Base-by-base conservation (phyloP, 2,329 filamentous ascomycete species). In the Colletotrichum siamense region DNA sequence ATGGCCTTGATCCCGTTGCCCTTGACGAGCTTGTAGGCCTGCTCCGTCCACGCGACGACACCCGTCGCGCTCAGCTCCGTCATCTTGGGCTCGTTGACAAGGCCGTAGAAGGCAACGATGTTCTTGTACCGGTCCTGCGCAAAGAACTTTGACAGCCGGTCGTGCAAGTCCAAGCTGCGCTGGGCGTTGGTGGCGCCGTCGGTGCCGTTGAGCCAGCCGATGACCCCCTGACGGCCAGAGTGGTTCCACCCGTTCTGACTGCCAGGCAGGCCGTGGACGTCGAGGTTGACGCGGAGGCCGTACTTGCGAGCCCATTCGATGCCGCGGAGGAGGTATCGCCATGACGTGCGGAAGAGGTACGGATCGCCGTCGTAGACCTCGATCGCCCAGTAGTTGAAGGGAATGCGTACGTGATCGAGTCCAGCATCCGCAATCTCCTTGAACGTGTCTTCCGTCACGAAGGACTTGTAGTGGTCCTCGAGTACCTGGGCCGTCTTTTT, bases 201-300 rank as follows among this genome's bases (percentile, higher is more conserved):
- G 0, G 95, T 94, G n/a, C 97, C 97, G 80, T 97, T 97, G 52
- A 99, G 87, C 97, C 97, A 99, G 30, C 92, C 90, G 78, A 99
- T 96, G 2, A 86, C 77, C 2, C 97, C 96, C 83, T 94, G 93
- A 12, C 93, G 92, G 0, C 97, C 97, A 79, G 95, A 98, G 84
- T 99, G 97, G 81, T 98, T 98, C 96, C 96, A 99, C 3, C 97
- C 97, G 81, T 99, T 99, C 82, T 99, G 97, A 77, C 94, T 96
- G 0, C 97, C 97, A 0, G 96, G 96, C 0, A 97, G 88, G n/a
- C 91, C 96, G 85, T 99, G 97, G 6, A 98, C 87, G 83, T 99
- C 97, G 6, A 99, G 91, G 78, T 99, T 99, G 55, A 99, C 92
- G 3, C 97, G 94, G 6, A 99, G 88, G 0, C 97, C 97, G 83